Conservation (phyloP, 345 rosid species). For the Eucalyptus melliodora region DNA sequence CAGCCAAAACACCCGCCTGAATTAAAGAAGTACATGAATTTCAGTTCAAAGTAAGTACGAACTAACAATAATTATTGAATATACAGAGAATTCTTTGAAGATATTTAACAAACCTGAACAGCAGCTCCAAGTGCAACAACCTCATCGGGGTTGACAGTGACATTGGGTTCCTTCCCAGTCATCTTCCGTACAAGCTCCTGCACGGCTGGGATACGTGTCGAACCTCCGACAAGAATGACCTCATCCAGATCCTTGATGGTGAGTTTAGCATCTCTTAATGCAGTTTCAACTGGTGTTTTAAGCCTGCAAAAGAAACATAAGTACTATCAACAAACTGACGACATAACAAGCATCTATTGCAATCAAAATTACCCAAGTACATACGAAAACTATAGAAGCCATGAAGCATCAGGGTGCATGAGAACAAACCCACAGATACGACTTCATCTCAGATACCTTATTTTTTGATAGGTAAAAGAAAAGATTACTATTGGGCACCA, state of each 20-base stretch:
- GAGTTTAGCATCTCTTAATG: constrained; percentile 34
- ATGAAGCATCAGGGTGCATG: neutral
- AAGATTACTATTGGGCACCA: neutral
- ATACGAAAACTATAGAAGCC: neutral
- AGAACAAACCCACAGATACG: neutral
- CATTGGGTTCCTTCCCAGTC: constrained; percentile 92
- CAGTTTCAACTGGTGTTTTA: constrained; percentile 28
- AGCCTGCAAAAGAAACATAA: constrained; percentile 3
- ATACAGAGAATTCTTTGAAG: constrained; percentile 36
- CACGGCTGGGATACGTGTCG: constrained; percentile 61
- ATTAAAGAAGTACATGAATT: neutral
- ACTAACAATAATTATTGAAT: neutral
- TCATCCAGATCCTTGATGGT: constrained; percentile 30
- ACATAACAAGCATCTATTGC: neutral
- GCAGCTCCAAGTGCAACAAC: constrained; percentile 99
- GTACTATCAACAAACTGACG: neutral
- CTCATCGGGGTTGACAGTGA: constrained; percentile 94
- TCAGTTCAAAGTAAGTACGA: neutral
- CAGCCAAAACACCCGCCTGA: constrained; percentile 92
- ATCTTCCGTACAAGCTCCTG: constrained; percentile 85
- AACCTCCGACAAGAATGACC: constrained; percentile 42
- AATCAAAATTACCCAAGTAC: neutral
- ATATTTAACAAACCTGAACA: constrained; percentile 55
- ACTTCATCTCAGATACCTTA: neutral
- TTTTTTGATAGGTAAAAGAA: neutral